These are phyloP conservation scores for Whalleya microplaca DNA, from an alignment of 2,329 filamentous ascomycete genomes.

Conservation along the genomic window DNA sequence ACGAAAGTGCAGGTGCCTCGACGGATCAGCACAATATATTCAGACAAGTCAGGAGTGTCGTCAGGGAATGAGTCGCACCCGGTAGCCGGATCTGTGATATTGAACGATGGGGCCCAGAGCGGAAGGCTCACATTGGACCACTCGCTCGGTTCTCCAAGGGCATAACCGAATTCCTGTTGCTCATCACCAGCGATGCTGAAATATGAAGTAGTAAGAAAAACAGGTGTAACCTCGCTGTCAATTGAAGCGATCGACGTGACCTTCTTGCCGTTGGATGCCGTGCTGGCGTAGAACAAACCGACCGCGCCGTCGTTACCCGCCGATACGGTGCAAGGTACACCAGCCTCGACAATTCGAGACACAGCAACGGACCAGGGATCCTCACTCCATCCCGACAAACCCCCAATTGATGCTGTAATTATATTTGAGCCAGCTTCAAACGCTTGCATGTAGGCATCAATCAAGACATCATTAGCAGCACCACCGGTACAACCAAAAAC, in stretches of 20 bases:
- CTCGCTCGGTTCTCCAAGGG: conserved; percentile 43
- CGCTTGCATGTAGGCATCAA: conserved; percentile 62
- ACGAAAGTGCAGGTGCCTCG: conserved; percentile 61
- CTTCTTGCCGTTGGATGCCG: conserved; percentile 51
- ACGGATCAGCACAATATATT: conserved; percentile 62
- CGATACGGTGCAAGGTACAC: conserved; percentile 57
- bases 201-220: conserved; percentile 46
- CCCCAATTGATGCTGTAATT: conserved; percentile 60
- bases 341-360: conserved; percentile 55
- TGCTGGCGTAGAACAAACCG: conserved; percentile 55
- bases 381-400: conserved; percentile 54
- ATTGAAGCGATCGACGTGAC: conserved; percentile 55
- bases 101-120: conserved; percentile 53
- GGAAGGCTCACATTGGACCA: conserved; percentile 53
- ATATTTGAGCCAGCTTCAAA: conserved; percentile 63
- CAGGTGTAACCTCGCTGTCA: conserved; percentile 50
- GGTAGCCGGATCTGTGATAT: conserved; percentile 52
- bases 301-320: conserved; percentile 53
- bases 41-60: conserved; percentile 59
- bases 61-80: conserved; percentile 57
- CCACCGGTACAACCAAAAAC: conserved; percentile 60
- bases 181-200: conserved; percentile 45
- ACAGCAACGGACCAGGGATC: conserved; percentile 55
- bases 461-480: conserved; percentile 59
- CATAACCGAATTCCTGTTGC: conserved; percentile 46